Conservation (phyloP, 192 early-diverging fungal genomes). For the Jimgerdemannia lactiflua region DNA sequence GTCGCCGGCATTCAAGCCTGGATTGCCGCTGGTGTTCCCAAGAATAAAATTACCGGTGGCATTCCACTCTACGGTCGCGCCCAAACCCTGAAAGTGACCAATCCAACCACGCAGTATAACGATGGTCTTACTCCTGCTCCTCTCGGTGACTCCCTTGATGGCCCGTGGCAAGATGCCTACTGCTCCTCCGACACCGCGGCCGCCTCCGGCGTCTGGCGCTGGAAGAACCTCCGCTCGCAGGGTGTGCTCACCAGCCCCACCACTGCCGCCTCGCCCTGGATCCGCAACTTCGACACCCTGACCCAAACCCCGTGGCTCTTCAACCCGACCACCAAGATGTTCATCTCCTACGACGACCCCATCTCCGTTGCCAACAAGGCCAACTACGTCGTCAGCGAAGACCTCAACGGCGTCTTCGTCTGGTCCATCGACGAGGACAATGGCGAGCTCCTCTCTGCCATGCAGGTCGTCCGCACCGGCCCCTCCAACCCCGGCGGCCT, state of each 20-base stretch:
- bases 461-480: slow-evolving; percentile 28
- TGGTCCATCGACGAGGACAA: slow-evolving; percentile 44
- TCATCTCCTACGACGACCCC: slow-evolving; percentile 73
- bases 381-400: slow-evolving; percentile 47
- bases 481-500: slow-evolving; percentile 65
- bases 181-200: slow-evolving; percentile 38
- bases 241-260: slow-evolving; percentile 44
- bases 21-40: slow-evolving; percentile 60
- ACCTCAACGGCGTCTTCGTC: slow-evolving; percentile 61
- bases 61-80: slow-evolving; percentile 63
- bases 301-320: slow-evolving; percentile 74
- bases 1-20: slow-evolving; percentile 45
- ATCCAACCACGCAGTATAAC: too few relatives aligned
- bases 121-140: slow-evolving; percentile 20
- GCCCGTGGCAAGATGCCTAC: slow-evolving; percentile 37
- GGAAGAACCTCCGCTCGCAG: slow-evolving; percentile 56
- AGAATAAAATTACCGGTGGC: slow-evolving; percentile 54
- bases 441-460: slow-evolving; percentile 26
- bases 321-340: slow-evolving; percentile 50
- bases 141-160: slow-evolving; percentile 55
- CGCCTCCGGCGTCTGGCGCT: slow-evolving; percentile 64
- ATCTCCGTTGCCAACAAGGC: slow-evolving; percentile 54
- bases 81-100: too few relatives aligned
- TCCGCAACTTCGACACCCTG: slow-evolving; percentile 57
- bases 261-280: slow-evolving; percentile 56